A percentile compares a stretch with the other conserved stretches of the same genome.
Conservation (phyloP, 495 filamentous ascomycete species). For the Tetracladium setigerum region DNA sequence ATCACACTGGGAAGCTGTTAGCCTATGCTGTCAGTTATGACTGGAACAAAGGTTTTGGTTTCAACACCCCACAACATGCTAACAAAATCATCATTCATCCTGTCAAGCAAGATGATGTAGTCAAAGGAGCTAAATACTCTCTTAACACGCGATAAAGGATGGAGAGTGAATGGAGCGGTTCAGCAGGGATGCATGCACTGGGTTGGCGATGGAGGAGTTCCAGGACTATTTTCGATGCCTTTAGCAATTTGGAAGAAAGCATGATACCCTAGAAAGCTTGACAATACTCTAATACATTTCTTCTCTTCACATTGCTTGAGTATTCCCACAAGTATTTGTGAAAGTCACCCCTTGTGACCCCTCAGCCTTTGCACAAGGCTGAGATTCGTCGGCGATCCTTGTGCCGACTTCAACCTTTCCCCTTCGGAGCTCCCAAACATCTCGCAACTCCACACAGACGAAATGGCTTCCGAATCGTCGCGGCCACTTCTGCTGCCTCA, state of each 20-base stretch:
- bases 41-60: conserved; percentile 80
- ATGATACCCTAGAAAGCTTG: background rate
- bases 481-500: conserved; percentile 45
- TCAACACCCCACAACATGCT: conserved; percentile 55
- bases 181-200: too few species aligned
- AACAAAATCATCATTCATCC: conserved; percentile 84
- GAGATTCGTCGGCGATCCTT: conserved; percentile 3
- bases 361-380: too few species aligned
- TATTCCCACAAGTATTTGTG: background rate
- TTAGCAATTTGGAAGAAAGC: background rate
- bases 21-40: conserved; percentile 92
- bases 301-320: too few species aligned
- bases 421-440: background rate
- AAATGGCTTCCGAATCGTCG: conserved; percentile 26
- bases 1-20: conserved; percentile 66
- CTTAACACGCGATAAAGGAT: too few species aligned
- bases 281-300: too few species aligned
- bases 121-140: conserved; percentile 47
- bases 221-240: too few species aligned
- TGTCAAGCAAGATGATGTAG: conserved; percentile 60
- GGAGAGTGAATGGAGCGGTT: too few species aligned
- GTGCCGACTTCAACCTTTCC: conserved; percentile 5
- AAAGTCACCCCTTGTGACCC: too few species aligned
- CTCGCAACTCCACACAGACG: background rate
- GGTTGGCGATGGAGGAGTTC: too few species aligned